Evolutionary conservation across 139 green algal genomes (phyloP), one percentile per base, ranked within the genome.

Genomic region (Picochlorum sp.): DNA sequence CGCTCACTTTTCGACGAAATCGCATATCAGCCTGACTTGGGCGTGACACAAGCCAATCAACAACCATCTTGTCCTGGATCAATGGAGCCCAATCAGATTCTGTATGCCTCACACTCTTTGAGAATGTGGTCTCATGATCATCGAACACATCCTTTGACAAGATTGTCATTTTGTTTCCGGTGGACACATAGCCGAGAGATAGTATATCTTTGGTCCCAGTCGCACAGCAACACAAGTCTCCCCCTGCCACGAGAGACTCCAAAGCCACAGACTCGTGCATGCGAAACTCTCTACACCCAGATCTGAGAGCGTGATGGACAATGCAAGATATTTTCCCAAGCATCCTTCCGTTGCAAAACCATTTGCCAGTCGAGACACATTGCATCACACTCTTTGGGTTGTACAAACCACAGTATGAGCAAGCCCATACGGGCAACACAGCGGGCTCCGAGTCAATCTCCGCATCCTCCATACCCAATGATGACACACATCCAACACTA

Each of bases 331-430:
- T 88, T 1, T 76, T 73, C 18, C 71, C 83, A 18, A 76, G 78
- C 24, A 83, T 75, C 7, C 89, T 78, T 2, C 79, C 86, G 74
- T 98, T 97, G 79, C 92, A 98, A 60, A 97, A 97, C 86, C 88
- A 95, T 57, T 96, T 96, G 45, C 80, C 79, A 9, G 72, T 94
- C 6, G 69, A n/a, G 7, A 24, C 18, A 20, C 47, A 54, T 13
- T 54, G 16, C 18, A 20, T 20, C 47, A 54, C 11, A 54, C 18
- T 54, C 47, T 7, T 21, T 9, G 47, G 47, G 9, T 20, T 10
- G 47, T 20, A 54, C 1, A 54, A 4, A 1, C 47, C 13, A 54
- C 47, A 54, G n/a, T 54, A 54, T 7, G 47, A 54, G 47, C 47
- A 54, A 54, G 47, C 11, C 47, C 11, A 54, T 20, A 20, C 11